Percentiles rank a stretch among this genome's conserved stretches.
Conservation (phyloP, 495 filamentous ascomycete genomes). For the Xanthoparmelia taractica region DNA sequence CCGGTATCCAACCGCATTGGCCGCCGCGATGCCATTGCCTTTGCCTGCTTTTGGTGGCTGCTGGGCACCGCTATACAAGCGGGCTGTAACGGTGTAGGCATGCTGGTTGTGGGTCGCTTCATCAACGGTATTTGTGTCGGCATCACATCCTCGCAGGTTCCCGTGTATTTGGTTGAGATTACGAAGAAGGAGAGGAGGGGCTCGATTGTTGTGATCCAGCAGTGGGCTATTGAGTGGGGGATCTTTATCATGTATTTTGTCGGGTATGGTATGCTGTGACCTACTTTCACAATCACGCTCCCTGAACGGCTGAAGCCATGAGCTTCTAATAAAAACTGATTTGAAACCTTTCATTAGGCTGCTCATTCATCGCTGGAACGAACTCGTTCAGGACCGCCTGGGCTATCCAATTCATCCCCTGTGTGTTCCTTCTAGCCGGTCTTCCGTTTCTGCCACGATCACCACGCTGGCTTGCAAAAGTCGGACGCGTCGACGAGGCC, state of each 20-base stretch:
- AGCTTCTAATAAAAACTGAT: not conserved
- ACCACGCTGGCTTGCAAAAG: conserved; percentile 65
- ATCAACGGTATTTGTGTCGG: conserved; percentile 67
- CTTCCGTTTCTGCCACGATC: conserved; percentile 65
- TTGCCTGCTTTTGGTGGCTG: conserved; percentile 64
- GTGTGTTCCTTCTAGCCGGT: conserved; percentile 52
- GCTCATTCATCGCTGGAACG: conserved; percentile 51
- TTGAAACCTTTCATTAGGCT: conserved; percentile 31
- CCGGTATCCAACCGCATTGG: conserved; percentile 59
- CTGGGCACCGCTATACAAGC: conserved; percentile 62
- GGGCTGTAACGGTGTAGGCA: conserved; percentile 49
- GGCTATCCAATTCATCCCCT: conserved; percentile 66
- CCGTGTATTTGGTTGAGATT: conserved; percentile 75
- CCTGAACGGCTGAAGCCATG: not conserved
- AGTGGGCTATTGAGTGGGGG: conserved; percentile 69
- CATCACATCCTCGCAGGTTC: conserved; percentile 68
- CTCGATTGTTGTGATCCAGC: conserved; percentile 65
- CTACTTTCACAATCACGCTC: not conserved
- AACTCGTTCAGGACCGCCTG: conserved; percentile 65
- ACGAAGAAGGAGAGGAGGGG: conserved; percentile 59
- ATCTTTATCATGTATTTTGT: conserved; percentile 49
- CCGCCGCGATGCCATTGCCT: conserved; percentile 55
- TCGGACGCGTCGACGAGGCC: conserved; percentile 60
- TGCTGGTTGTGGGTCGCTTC: conserved; percentile 62
- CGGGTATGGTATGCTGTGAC: not conserved